A percentile compares a stretch with the other conserved stretches of the same genome.
Evolutionary conservation across 129 eudicot species (phyloP).

Genomic region (Lonicera japonica): DNA sequence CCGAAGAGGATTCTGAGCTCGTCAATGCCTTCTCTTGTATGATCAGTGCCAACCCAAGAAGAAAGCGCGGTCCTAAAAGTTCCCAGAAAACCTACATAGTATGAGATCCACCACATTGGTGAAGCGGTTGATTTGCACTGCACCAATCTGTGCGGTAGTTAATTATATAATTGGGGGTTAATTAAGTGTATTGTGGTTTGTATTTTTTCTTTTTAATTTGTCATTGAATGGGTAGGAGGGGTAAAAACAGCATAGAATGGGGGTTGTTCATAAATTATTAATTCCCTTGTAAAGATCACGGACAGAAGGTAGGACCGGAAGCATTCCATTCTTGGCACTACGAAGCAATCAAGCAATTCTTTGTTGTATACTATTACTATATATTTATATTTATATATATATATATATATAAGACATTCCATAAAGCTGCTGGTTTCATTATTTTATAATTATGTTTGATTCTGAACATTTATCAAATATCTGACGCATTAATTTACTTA

Average conservation of each 20-base stretch:
- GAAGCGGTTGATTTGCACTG: too few relatives aligned
- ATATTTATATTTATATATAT: too few relatives aligned
- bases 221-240: background rate
- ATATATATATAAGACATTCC: background rate
- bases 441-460: background rate
- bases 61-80: slow-evolving; percentile 57
- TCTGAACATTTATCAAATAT: background rate
- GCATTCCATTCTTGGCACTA: background rate
- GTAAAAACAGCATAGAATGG: background rate
- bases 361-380: background rate
- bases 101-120: slow-evolving; percentile 10
- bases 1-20: slow-evolving; percentile 51
- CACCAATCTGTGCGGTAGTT: background rate
- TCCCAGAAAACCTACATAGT: slow-evolving; percentile 52
- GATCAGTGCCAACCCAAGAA: slow-evolving; percentile 40
- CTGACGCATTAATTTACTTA: background rate
- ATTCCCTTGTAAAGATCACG: slow-evolving; percentile 6
- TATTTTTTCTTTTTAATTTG: background rate
- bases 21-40: slow-evolving; percentile 45
- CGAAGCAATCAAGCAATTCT: background rate
- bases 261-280: background rate
- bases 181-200: slow-evolving; percentile 1
- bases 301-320: background rate
- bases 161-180: background rate
- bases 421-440: background rate